Evolutionary conservation across 2,329 filamentous ascomycete species (phyloP).

Genomic region (Hypoxylon sp.): DNA sequence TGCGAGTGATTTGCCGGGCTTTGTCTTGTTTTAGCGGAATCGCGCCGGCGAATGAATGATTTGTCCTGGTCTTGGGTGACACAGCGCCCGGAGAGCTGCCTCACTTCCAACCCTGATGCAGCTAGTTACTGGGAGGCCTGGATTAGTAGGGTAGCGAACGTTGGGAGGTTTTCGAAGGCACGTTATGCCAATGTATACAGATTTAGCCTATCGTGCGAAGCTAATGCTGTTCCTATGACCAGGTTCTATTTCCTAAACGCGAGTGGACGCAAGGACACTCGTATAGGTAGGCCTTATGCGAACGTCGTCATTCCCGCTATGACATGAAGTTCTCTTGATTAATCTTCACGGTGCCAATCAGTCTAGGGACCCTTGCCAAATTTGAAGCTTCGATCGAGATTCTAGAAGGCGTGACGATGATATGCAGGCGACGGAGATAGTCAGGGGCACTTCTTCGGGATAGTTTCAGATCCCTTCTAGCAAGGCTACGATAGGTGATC

Average conservation of each 20-base stretch:
- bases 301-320: neutral
- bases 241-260: neutral
- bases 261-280: neutral
- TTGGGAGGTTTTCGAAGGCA: neutral
- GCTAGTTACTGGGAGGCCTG: conserved; percentile 1
- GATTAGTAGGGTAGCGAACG: conserved; percentile 3
- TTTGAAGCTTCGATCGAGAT: conserved; percentile 43
- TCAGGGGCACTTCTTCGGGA: conserved; percentile 41
- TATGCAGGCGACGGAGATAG: conserved; percentile 43
- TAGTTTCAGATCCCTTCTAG: conserved; percentile 45
- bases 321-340: neutral
- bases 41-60: conserved; percentile 28
- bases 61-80: conserved; percentile 39
- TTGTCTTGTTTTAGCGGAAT: conserved; percentile 19
- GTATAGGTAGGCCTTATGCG: neutral
- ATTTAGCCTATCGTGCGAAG: conserved; percentile 6
- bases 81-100: conserved; percentile 43
- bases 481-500: conserved; percentile 46
- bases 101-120: conserved; percentile 34
- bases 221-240: neutral
- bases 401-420: conserved; percentile 48
- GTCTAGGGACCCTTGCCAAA: conserved; percentile 34
- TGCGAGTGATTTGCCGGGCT: conserved; percentile 12
- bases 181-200: neutral
- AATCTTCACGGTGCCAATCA: neutral